Base-by-base conservation (phyloP, 2,329 filamentous ascomycete genomes). In the Aureobasidium uvarum region DNA sequence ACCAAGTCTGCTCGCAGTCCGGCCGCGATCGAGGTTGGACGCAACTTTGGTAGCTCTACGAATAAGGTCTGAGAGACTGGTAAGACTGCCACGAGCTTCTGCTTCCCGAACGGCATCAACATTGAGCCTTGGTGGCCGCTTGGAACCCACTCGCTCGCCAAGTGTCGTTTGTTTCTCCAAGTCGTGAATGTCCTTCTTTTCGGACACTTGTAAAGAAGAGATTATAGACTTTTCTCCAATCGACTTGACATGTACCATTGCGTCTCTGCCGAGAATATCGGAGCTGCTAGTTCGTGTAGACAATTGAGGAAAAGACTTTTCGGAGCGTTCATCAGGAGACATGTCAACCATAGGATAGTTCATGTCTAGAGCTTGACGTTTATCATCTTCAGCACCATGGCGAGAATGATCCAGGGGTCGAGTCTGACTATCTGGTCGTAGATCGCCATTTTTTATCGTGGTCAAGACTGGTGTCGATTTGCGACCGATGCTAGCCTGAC, bases 11-110 rank as follows among this genome's bases (percentile, higher is more conserved):
- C 85, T 88, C 14, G 86, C 86, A 23, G 86, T 88, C 69, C 79
- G 88, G 14, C 94, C 94, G 69, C 88, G 88, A 72, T 98, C 94
- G 66, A 99, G 87, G 77, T 96, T 92, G 0, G 91, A 86, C 18
- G 93, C 94, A 43, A 98, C 80, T 69, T 86, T 87, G 0, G 94
- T 98, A 13, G 95, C 95, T 70, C 95, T 86, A 72, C 87, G 85
- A 70, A 99, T 98, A 67, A 99, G 80, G 74, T 98, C 95, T 0
- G 93, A 90, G 66, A 99, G 80, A 77, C 93, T 97, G 1, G 95
- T 98, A 68, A 96, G 81, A 74, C 93, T 97, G 4, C 92, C 93
- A 72, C 95, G 86, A 1, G 89, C 86, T 76, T 97, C 92, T 18
- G 91, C 90, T 60, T 89, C 87, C 69, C 87, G 85, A 3, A 96